Base-by-base conservation (phyloP, 305 asterid species). In the Ajuga reptans region DNA sequence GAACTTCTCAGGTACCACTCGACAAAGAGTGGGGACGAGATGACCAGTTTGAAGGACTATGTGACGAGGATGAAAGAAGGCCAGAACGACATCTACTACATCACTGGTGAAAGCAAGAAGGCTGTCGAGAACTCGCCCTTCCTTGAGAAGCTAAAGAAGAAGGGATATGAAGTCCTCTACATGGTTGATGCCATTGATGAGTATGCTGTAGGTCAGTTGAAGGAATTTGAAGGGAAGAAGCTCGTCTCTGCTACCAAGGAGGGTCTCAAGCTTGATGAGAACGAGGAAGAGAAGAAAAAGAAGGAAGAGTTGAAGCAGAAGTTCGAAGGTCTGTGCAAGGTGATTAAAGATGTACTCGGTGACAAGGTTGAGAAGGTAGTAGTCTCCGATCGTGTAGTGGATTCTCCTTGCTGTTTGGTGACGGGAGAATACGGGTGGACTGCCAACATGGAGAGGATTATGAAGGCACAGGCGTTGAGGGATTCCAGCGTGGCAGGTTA, bases 341-440 rank as follows among this genome's bases (percentile, higher is more conserved):
- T 75, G 57, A 79, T 79, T 2, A 79, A 79, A 55, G 83, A 79
- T 64, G 80, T 79, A 4, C 73, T 79, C 1, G 83, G 83, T 0
- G 83, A 79, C 79, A 78, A 69, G 55, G 82, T 78, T 0, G 81
- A 72, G 31, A 77, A 77, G 72, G 81, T 77, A 3, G 16, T 78
- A 1, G 82, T 78, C 24, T 78, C 82, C 0, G 83, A 79, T 51
- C 80, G 79, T 12, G 84, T 78, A 6, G 84, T 73, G 0, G 81
- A 80, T 68, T 80, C 84, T 4, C 84, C 84, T 1, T 80, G 84
- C 79, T 80, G 84, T 37, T 37, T 80, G 78, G 84, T 80, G 56
- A 80, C 84, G 1, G 84, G 84, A 1, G 84, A 80, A 17, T 80
- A 80, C 5, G 82, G 84, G 0, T 80, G 84, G 84, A 80, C 84